A percentile compares a stretch with the other conserved stretches of the same genome.
Conservation (phyloP, 2,329 filamentous ascomycete species). For the Aspergillus candidus region DNA sequence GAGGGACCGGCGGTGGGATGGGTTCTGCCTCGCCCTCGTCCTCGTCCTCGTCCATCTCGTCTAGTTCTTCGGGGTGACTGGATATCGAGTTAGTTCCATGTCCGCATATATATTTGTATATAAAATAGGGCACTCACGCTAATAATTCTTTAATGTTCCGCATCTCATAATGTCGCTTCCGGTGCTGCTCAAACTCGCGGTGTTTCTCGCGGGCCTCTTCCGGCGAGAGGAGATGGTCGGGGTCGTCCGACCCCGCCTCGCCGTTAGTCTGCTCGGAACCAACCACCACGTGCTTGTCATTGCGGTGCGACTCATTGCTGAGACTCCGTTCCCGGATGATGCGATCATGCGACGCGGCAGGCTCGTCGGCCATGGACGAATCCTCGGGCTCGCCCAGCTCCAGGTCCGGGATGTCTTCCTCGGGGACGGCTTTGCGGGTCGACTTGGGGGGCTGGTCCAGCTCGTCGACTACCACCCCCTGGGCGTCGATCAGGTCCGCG, state of each 20-base stretch:
- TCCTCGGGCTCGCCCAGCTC: conserved; percentile 91
- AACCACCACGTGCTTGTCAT: conserved; percentile 76
- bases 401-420: conserved; percentile 84
- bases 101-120: neutral
- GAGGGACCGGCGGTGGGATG: conserved; percentile 27
- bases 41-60: conserved; percentile 56
- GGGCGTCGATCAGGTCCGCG: conserved; percentile 54
- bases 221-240: conserved; percentile 50
- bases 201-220: conserved; percentile 84
- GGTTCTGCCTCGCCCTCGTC: conserved; percentile 39
- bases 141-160: conserved; percentile 83
- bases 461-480: conserved; percentile 64
- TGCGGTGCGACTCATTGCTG: conserved; percentile 36
- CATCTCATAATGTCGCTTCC: conserved; percentile 99
- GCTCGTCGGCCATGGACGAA: conserved; percentile 42
- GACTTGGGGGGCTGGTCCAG: conserved; percentile 48
- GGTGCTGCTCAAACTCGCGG: conserved; percentile 77
- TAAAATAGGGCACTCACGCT: conserved; percentile 50
- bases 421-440: conserved; percentile 41
- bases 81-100: conserved; percentile 7
- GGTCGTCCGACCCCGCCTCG: conserved; percentile 31
- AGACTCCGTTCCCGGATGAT: conserved; percentile 37
- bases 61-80: conserved; percentile 59
- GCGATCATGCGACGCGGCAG: conserved; percentile 38
- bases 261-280: conserved; percentile 42